Conservation (phyloP, 1,139 yeast species). For the Nakaseomyces glabratus region DNA sequence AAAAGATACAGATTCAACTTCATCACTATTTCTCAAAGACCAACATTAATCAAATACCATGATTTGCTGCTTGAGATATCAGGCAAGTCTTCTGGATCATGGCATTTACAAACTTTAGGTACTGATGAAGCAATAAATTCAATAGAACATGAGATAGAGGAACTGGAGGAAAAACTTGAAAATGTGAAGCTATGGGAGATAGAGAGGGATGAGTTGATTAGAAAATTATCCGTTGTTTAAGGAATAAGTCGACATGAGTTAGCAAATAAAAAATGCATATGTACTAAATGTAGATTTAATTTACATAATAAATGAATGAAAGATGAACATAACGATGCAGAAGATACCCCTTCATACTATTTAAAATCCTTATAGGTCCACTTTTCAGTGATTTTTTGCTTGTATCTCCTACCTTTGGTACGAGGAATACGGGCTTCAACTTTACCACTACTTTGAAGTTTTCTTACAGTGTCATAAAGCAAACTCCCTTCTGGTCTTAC, state of each 20-base stretch:
- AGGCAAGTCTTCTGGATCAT: conserved; percentile 37
- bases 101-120: conserved; percentile 43
- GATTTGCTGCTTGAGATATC: conserved; percentile 61
- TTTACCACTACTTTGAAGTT: conserved; percentile 74
- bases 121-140: conserved; percentile 52
- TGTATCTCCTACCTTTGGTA: conserved; percentile 53
- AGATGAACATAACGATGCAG: too few relatives aligned
- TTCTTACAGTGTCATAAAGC: conserved; percentile 72
- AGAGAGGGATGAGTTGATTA: conserved; percentile 36
- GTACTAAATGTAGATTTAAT: too few relatives aligned
- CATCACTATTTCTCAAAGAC: conserved; percentile 79
- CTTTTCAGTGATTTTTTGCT: conserved; percentile 73
- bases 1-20: conserved; percentile 64
- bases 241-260: too few relatives aligned
- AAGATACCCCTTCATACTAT: too few relatives aligned
- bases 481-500: conserved; percentile 88
- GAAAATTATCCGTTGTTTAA: conserved; percentile 19
- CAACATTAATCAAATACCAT: conserved; percentile 78
- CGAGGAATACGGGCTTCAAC: conserved; percentile 76
- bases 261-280: too few relatives aligned
- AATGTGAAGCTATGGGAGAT: conserved; percentile 45
- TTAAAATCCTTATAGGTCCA: conserved; percentile 89
- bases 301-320: too few relatives aligned
- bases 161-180: conserved; percentile 45
- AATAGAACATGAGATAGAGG: conserved; percentile 59